Evolutionary conservation across 225 moss, liverwort and hornwort species (phyloP).

Genomic region (Climacium dendroides): DNA sequence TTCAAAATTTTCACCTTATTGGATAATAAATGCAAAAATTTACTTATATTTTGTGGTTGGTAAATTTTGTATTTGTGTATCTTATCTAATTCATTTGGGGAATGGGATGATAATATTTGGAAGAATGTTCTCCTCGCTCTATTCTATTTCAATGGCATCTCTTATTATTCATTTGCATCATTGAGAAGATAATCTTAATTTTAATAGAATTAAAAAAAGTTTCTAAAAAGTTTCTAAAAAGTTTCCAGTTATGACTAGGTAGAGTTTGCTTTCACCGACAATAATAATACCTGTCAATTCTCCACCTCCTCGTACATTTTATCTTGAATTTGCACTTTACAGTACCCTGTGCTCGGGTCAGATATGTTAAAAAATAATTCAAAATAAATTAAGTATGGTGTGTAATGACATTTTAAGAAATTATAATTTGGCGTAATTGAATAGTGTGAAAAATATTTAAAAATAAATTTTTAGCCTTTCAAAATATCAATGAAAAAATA

Average conservation of each 20-base stretch:
- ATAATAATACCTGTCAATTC: background rate
- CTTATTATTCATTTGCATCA: background rate
- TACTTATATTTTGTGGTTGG: fast-evolving
- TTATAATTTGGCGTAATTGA: too few relatives aligned
- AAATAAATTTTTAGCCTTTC: too few relatives aligned
- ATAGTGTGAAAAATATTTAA: too few relatives aligned
- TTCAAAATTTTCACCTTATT: background rate
- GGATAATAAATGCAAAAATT: background rate
- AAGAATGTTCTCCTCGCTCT: background rate
- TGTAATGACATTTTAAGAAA: too few relatives aligned
- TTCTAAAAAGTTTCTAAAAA: too few relatives aligned
- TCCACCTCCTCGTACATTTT: background rate
- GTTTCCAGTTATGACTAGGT: background rate
- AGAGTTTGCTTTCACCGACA: background rate
- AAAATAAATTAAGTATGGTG: too few relatives aligned
- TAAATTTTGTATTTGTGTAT: background rate
- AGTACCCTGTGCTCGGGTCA: too few relatives aligned
- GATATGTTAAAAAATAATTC: too few relatives aligned
- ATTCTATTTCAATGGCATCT: background rate
- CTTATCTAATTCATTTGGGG: background rate
- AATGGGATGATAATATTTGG: background rate
- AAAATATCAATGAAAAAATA: too few relatives aligned
- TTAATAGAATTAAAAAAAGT: background rate
- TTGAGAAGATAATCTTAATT: background rate
- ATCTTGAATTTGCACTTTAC: background rate